Percentiles rank a stretch among this genome's conserved stretches.
Evolutionary conservation across 129 eudicot genomes (phyloP).

Genomic region (Artemisia tridentata): DNA sequence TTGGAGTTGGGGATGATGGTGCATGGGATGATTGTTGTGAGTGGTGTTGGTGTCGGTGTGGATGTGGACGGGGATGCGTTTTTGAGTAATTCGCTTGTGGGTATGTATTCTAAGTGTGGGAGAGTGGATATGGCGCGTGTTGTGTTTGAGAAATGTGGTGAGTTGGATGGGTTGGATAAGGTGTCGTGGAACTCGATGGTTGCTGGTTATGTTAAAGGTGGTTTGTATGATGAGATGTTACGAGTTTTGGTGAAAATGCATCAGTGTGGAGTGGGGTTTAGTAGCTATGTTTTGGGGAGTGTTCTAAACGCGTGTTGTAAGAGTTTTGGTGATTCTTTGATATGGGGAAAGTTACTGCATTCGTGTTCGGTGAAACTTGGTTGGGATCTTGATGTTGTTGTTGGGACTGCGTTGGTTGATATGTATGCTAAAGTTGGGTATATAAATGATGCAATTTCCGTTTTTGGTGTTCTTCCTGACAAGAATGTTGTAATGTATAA

Average conservation of each 20-base stretch:
- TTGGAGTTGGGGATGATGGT: constrained; percentile 35
- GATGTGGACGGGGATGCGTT: constrained; percentile 31
- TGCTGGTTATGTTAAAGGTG: constrained; percentile 38
- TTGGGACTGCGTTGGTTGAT: constrained; percentile 52
- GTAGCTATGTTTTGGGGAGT: constrained; percentile 49
- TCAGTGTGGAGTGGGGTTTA: constrained; percentile 28
- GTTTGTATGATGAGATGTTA: constrained; percentile 29
- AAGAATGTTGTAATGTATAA: constrained; percentile 56
- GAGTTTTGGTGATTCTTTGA: constrained; percentile 16
- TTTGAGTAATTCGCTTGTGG: constrained; percentile 42
- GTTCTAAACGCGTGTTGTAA: constrained; percentile 45
- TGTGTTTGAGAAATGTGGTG: constrained; percentile 35
- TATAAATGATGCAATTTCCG: constrained; percentile 29
- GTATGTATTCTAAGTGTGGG: constrained; percentile 50
- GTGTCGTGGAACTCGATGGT: constrained; percentile 61
- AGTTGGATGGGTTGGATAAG: constrained; percentile 42
- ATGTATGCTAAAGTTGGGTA: constrained; percentile 51
- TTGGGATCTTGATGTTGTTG: constrained; percentile 48
- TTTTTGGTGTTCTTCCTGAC: constrained; percentile 31
- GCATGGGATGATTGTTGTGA: constrained; percentile 38
- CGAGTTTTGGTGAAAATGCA: constrained; percentile 42
- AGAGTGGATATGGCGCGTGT: constrained; percentile 38
- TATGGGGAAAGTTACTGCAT: constrained; percentile 44
- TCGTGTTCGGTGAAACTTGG: constrained; percentile 38
- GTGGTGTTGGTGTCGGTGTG: constrained; percentile 31